These are phyloP conservation scores for Raddia guianensis DNA, from an alignment of 176 grass and related monocot genomes.

Conservation along the genomic window DNA sequence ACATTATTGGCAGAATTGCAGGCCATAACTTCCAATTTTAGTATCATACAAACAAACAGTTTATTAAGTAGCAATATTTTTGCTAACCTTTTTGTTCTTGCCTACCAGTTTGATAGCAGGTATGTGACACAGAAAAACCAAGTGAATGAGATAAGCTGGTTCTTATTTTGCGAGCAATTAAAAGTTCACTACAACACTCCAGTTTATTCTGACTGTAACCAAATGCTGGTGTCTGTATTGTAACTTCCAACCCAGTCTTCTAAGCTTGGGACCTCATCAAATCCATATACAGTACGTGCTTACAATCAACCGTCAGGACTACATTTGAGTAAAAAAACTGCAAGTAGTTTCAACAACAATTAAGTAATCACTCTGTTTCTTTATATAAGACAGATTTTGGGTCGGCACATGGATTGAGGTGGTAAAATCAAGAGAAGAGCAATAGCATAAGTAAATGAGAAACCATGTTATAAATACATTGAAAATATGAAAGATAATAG, in stretches of 20 bases:
- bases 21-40: slow-evolving; percentile 16
- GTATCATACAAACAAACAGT: neutral
- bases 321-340: slow-evolving; percentile 15
- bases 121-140: slow-evolving; percentile 30
- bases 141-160: slow-evolving; percentile 28
- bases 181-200: slow-evolving; percentile 21
- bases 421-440: too few relatives aligned
- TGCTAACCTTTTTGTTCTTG: slow-evolving; percentile 31
- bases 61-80: slow-evolving; percentile 30
- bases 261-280: slow-evolving; percentile 38
- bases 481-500: too few relatives aligned
- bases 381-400: too few relatives aligned
- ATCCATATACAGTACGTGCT: slow-evolving; percentile 22
- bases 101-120: slow-evolving; percentile 20
- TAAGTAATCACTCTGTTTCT: neutral
- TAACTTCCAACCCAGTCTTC: slow-evolving; percentile 19
- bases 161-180: neutral
- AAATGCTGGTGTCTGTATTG: slow-evolving; percentile 19
- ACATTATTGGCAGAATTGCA: slow-evolving; percentile 17
- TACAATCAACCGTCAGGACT: neutral
- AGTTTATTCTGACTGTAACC: slow-evolving; percentile 1
- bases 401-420: too few relatives aligned
- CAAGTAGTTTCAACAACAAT: slow-evolving; percentile 4
- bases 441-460: too few relatives aligned
- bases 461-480: too few relatives aligned